Base-by-base conservation (phyloP, 2,329 filamentous ascomycete species). In the Fusarium neocosmosporiellum region DNA sequence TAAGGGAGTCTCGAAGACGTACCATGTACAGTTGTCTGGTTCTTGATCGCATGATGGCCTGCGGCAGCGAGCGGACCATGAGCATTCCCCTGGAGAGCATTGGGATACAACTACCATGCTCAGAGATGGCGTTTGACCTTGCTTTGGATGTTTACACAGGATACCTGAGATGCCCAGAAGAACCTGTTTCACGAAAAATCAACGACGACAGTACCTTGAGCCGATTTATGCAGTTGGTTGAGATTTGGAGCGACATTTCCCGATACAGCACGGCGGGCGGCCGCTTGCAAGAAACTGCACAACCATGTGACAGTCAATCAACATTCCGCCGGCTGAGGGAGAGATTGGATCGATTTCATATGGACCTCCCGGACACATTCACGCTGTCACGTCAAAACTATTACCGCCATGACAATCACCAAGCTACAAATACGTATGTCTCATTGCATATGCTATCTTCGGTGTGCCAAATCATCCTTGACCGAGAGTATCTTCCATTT, bases 1-100 rank as follows among this genome's bases (percentile, higher is more conserved):
- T 88, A 37, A 89, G 89, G 65, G 92, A 94, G 79, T 87, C 91
- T 14, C 85, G 87, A 67, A 86, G 92, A 29, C 88, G 93, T 8
- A 93, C 92, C 1, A 92, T 94, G 84, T 94, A 92, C 84, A 93
- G 92, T 74, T 93, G 92, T 76, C 90, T 93, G 66, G 90, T 94
- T 59, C 84, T 94, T 73, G 92, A 94, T 78, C 88, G 91, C 4
- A 89, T 93, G 80, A 82, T 94, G 27, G 88, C 90, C 37, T 91
- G 88, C 73, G 91, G 91, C 22, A 89, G 88, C 69, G 87, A 89
- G 60, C 85, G 91, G 24, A 86, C 88, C 2, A 86, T 88, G 16
- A 90, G 89, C 76, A 86, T 94, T 48, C 85, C 86, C 39, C 82
- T 88, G 1, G 84, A 89, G 5, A 89, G 92, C 65, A 80, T 93